Evolutionary conservation across 192 early-diverging fungal species (phyloP), one percentile per base, ranked within the genome.

Genomic region (Coemansia sp.): DNA sequence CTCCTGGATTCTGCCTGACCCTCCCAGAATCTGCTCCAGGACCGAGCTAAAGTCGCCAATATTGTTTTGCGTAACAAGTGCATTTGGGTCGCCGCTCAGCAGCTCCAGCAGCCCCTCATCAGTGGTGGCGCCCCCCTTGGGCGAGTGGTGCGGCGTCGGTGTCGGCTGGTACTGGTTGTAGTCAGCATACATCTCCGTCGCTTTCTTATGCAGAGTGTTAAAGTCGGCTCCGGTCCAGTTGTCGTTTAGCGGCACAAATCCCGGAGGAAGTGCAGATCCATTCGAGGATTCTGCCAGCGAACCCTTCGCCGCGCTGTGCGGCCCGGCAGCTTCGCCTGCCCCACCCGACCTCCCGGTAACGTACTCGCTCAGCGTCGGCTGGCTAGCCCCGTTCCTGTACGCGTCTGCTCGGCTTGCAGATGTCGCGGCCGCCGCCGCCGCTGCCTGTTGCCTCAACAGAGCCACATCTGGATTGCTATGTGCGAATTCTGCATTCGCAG

Each of bases 141-240:
- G 74, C 51, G 74, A 77, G 53, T 70, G 74, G 47, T 77, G 60
- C 1, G 74, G 74, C 22, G 74, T 77, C 4, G 74, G 74, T 9
- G 74, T 77, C 4, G 74, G 58, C 55, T 75, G 72, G 41, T 68
- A 75, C 31, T 64, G 56, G 41, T 49, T 48, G 26, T 75, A 68
- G 40, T 68, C 67, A 14, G 47, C 54, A 5, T 56, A 45, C 14
- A 75, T 50, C 42, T 64, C 65, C 2, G 61, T 47, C 14, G 72
- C 65, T 32, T 68, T 44, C 22, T 57, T 63, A 20, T 57, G 72
- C 17, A 75, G 65, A 30, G 30, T 29, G 28, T 60, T 48, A 42
- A 75, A 68, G 50, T 75, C 50, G 15, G 54, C 49, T 11, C 65
- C 65, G 14, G 72, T 60, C 72, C 72, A 75, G 58, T 55, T 60